Conservation (phyloP, 176 grass and related monocot genomes). For the Ensete ventricosum region DNA sequence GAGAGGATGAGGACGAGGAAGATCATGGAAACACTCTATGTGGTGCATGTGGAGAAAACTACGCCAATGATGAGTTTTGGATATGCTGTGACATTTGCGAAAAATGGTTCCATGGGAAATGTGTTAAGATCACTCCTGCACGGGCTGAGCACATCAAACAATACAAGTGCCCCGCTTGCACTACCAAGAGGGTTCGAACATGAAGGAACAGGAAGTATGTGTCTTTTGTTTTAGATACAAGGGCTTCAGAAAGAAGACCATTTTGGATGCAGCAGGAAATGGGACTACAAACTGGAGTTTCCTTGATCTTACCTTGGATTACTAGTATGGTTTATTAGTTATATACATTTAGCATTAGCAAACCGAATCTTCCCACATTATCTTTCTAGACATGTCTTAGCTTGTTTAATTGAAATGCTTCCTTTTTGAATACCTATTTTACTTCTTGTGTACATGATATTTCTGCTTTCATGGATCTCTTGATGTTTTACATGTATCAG, state of each 20-base stretch:
- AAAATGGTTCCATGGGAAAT: slow-evolving; percentile 16
- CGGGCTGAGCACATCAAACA: slow-evolving; percentile 15
- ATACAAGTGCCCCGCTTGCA: slow-evolving; percentile 13
- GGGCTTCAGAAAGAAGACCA: neutral
- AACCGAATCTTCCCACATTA: neutral
- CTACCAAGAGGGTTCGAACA: neutral
- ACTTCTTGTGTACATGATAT: neutral
- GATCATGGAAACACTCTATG: slow-evolving; percentile 6
- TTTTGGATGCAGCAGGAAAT: neutral
- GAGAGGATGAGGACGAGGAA: slow-evolving; percentile 1
- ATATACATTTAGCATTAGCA: neutral
- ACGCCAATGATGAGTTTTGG: slow-evolving; percentile 4
- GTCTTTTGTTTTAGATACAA: neutral
- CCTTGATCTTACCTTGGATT: neutral
- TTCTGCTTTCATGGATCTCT: neutral
- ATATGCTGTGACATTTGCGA: slow-evolving; percentile 13
- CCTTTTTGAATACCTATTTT: neutral
- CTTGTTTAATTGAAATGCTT: neutral
- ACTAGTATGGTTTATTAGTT: neutral
- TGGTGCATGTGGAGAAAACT: slow-evolving; percentile 13
- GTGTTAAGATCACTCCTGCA: slow-evolving; percentile 15
- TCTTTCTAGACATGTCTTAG: neutral
- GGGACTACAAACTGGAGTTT: neutral
- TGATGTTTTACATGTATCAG: too few relatives aligned
- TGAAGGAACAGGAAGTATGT: neutral